Evolutionary conservation across 495 filamentous ascomycete species (phyloP).

Genomic region (Aspergillus nidulans): DNA sequence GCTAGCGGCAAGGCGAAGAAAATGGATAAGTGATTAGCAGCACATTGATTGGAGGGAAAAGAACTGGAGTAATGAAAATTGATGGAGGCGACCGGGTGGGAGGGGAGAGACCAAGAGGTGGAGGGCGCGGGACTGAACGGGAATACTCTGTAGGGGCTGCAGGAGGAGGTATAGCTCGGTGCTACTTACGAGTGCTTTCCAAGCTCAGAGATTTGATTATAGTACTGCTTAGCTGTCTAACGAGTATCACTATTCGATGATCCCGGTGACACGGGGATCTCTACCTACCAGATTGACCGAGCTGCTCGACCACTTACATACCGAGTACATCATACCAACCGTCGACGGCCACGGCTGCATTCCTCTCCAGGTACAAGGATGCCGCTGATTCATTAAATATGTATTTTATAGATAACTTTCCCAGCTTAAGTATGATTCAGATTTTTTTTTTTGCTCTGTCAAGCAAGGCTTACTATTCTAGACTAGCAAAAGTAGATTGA

Average conservation of each 20-base stretch:
- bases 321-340: background rate
- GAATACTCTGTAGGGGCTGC: too few species aligned
- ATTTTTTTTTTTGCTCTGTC: too few species aligned
- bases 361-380: background rate
- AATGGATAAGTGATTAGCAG: conserved; percentile 13
- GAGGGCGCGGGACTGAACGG: conserved; percentile 11
- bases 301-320: background rate
- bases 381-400: too few species aligned
- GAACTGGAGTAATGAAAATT: conserved; percentile 11
- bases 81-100: conserved; percentile 12
- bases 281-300: background rate
- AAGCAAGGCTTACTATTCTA: background rate
- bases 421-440: too few species aligned
- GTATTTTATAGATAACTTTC: too few species aligned
- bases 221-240: too few species aligned
- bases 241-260: too few species aligned
- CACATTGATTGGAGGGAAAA: conserved; percentile 12
- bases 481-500: too few species aligned
- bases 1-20: conserved; percentile 11
- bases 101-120: conserved; percentile 10
- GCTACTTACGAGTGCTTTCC: too few species aligned
- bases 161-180: background rate
- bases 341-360: background rate
- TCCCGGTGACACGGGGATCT: background rate
- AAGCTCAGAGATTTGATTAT: too few species aligned